These are phyloP conservation scores for Hyphopichia buzzinii DNA, from an alignment of 1,139 yeast genomes.

Conservation along the genomic window DNA sequence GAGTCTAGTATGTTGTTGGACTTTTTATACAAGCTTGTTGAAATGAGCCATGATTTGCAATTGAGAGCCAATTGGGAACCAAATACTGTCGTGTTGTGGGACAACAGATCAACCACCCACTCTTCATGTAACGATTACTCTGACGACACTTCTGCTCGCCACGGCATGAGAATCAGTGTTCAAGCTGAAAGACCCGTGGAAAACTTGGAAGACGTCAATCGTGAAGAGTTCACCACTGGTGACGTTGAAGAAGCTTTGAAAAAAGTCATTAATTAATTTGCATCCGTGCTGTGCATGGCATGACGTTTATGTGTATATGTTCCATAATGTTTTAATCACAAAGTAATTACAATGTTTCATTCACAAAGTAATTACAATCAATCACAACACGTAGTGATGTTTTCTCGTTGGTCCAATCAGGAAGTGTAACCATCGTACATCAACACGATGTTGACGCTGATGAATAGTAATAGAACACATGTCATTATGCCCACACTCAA, in stretches of 20 bases:
- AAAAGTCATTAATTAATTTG: background rate
- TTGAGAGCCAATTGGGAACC: constrained; percentile 45
- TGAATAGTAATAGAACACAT: background rate
- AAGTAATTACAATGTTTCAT: no score
- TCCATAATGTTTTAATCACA: no score
- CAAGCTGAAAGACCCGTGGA: constrained; percentile 52
- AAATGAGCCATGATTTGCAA: constrained; percentile 38
- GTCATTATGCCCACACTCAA: constrained; percentile 3
- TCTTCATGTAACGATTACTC: constrained; percentile 66
- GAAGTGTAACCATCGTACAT: constrained; percentile 1
- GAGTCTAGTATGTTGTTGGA: constrained; percentile 58
- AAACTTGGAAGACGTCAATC: constrained; percentile 32
- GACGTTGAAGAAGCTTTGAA: constrained; percentile 39
- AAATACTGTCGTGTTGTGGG: constrained; percentile 67
- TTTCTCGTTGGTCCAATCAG: no score
- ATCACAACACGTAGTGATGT: no score
- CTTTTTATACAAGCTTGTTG: constrained; percentile 52
- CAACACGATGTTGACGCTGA: constrained; percentile 3
- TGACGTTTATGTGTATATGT: background rate
- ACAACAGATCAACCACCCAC: constrained; percentile 64
- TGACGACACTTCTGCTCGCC: constrained; percentile 47
- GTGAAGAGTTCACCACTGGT: constrained; percentile 31
- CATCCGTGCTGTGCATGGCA: background rate
- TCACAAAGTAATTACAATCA: no score
- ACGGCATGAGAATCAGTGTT: constrained; percentile 67